A percentile compares a stretch with the other conserved stretches of the same genome.
phyloP scores from a whole-genome alignment of 805 yeast genomes.

The Candida pini region DNA sequence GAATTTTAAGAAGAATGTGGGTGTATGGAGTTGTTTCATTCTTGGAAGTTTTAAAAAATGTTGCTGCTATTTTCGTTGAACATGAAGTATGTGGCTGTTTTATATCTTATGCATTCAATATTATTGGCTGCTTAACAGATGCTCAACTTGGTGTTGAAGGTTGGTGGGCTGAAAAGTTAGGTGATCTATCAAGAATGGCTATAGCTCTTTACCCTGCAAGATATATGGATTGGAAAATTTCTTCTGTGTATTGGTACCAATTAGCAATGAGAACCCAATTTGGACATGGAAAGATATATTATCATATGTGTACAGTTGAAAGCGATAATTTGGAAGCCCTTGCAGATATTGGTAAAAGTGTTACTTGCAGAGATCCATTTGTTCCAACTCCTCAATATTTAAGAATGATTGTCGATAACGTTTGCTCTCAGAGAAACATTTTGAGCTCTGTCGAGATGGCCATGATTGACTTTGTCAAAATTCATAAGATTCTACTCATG shows the following conservation, averaged over 20 bases:
- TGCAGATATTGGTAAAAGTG: constrained; percentile 74
- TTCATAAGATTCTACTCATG: constrained; percentile 60
- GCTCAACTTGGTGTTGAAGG: constrained; percentile 54
- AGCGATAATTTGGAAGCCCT: constrained; percentile 71
- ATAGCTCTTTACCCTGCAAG: constrained; percentile 76
- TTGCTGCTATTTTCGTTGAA: constrained; percentile 61
- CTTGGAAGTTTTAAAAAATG: constrained; percentile 69
- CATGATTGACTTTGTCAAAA: constrained; percentile 56
- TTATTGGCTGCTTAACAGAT: constrained; percentile 48
- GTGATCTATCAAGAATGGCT: constrained; percentile 84
- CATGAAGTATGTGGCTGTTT: constrained; percentile 76
- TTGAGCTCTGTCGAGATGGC: constrained; percentile 56
- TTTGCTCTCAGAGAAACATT: constrained; percentile 57
- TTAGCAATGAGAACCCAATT: constrained; percentile 67
- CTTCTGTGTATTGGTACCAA: constrained; percentile 80
- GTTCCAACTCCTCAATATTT: constrained; percentile 78
- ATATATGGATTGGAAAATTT: constrained; percentile 78
- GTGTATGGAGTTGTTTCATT: constrained; percentile 82
- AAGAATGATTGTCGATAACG: constrained; percentile 72
- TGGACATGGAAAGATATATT: constrained; percentile 82
- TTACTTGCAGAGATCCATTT: constrained; percentile 75
- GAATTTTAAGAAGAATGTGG: constrained; percentile 78
- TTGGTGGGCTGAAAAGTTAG: constrained; percentile 82
- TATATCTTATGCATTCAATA: constrained; percentile 65
- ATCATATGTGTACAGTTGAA: constrained; percentile 85